phyloP scores from a whole-genome alignment of 2,329 filamentous ascomycete genomes.

The Alternaria viburni region DNA sequence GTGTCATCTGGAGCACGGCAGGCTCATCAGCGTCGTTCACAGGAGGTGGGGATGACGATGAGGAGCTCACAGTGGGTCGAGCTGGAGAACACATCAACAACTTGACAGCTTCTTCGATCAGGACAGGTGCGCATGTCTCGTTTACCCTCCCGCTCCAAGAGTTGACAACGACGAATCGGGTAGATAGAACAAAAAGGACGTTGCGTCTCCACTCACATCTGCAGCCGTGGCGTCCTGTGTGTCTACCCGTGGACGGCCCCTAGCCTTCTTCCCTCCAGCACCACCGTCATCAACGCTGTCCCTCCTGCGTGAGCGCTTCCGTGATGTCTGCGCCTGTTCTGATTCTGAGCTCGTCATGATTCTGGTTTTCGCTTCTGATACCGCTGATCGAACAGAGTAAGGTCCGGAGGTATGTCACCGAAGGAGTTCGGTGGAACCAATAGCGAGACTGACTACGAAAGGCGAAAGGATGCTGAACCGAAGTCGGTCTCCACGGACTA shows the following conservation, averaged over 20 bases:
- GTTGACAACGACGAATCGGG: not conserved
- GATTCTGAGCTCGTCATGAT: constrained; percentile 42
- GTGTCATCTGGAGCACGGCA: not conserved
- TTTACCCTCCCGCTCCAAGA: not conserved
- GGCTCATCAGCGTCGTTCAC: not conserved
- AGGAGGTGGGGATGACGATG: not conserved
- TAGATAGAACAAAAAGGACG: not conserved
- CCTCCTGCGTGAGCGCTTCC: constrained; percentile 41
- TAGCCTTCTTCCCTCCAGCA: constrained; percentile 57
- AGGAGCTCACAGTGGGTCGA: not conserved
- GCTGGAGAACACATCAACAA: not conserved
- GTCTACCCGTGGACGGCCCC: constrained; percentile 77
- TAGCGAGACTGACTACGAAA: not conserved
- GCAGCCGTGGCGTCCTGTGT: constrained; percentile 78
- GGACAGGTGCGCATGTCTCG: not conserved
- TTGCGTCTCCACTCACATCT: constrained; percentile 66
- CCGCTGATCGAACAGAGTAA: not conserved
- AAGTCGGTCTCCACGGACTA: not conserved
- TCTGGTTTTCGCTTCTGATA: not conserved
- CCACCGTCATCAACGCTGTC: constrained; percentile 33
- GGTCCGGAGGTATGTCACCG: not conserved
- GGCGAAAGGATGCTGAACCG: not conserved
- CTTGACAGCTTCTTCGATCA: not conserved
- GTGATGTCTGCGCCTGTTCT: constrained; percentile 35
- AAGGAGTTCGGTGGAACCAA: constrained; percentile 1